Evolutionary conservation across 768 basidiomycete genomes (phyloP).

Genomic region (Russula sp.): DNA sequence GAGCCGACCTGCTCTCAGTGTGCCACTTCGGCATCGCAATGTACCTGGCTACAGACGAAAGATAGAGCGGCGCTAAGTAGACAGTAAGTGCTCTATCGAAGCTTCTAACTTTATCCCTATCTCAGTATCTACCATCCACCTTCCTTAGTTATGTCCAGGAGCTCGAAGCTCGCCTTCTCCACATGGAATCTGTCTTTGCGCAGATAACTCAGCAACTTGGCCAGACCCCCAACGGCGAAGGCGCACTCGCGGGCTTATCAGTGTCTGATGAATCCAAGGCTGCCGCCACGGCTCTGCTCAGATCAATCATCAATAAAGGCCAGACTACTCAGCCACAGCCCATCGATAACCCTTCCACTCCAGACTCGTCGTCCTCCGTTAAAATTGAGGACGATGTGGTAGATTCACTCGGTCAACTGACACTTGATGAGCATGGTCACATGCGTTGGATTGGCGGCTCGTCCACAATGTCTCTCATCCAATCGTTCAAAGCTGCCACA

Average conservation of each 20-base stretch:
- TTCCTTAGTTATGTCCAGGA: constrained; percentile 77
- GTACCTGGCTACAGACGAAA: constrained; percentile 88
- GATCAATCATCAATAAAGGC: constrained; percentile 26
- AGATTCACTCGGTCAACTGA: constrained; percentile 82
- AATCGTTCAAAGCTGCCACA: constrained; percentile 75
- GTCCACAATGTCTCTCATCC: constrained; percentile 87
- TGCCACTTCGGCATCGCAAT: constrained; percentile 62
- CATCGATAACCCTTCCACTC: constrained; percentile 26
- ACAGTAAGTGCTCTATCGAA: constrained; percentile 53
- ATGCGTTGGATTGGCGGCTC: constrained; percentile 91
- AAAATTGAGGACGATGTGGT: constrained; percentile 70
- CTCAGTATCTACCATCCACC: constrained; percentile 2
- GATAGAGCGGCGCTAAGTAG: constrained; percentile 85
- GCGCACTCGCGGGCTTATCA: constrained; percentile 17
- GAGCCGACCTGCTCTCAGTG: constrained; percentile 87
- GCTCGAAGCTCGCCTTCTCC: constrained; percentile 78
- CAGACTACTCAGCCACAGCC: constrained; percentile 15
- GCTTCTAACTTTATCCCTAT: constrained; percentile 22
- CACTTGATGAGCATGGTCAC: constrained; percentile 84
- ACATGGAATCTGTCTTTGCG: constrained; percentile 82
- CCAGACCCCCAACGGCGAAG: constrained; percentile 39
- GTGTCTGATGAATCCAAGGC: constrained; percentile 10
- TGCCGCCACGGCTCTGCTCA: constrained; percentile 24
- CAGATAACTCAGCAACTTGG: constrained; percentile 76
- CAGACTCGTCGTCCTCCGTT: constrained; percentile 40